Conservation (phyloP, 345 rosid genomes). For the Cardamine resedifolia region DNA sequence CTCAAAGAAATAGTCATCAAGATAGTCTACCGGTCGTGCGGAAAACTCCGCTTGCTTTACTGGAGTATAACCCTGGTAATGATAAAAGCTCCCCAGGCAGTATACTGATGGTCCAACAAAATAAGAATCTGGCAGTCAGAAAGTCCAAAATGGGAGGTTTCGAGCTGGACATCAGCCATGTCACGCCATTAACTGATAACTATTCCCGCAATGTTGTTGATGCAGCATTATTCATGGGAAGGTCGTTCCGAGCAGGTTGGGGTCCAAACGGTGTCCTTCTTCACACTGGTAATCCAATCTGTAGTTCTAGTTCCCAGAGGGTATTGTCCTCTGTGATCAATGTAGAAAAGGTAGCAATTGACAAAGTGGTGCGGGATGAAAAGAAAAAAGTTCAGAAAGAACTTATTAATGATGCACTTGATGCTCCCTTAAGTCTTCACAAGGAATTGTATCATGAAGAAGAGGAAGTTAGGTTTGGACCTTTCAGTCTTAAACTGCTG, state of each 20-base stretch:
- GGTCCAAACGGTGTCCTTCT: constrained; percentile 94
- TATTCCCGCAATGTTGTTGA: constrained; percentile 81
- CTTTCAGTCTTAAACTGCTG: constrained; percentile 69
- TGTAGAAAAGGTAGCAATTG: constrained; percentile 81
- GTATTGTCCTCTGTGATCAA: constrained; percentile 70
- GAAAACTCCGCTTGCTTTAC: constrained; percentile 73
- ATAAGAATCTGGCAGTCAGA: constrained; percentile 58
- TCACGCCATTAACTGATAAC: constrained; percentile 65
- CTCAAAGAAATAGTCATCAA: constrained; percentile 51
- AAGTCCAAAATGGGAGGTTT: constrained; percentile 61
- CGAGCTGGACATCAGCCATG: constrained; percentile 62
- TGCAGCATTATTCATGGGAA: constrained; percentile 94
- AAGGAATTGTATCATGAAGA: constrained; percentile 55
- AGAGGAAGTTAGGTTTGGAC: constrained; percentile 63
- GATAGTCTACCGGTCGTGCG: constrained; percentile 51
- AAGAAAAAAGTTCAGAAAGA: constrained; percentile 66
- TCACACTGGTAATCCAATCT: constrained; percentile 70
- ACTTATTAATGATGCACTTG: constrained; percentile 67
- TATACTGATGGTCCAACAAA: constrained; percentile 77
- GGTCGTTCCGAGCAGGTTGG: constrained; percentile 98
- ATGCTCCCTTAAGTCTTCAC: constrained; percentile 78
- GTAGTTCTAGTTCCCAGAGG: constrained; percentile 47
- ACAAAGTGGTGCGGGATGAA: constrained; percentile 76
- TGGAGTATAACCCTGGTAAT: constrained; percentile 68
- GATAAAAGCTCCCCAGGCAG: constrained; percentile 54